Evolutionary conservation across 805 yeast genomes (phyloP), one percentile per base, ranked within the genome.

Genomic region (Starmerella ratchasimensis): DNA sequence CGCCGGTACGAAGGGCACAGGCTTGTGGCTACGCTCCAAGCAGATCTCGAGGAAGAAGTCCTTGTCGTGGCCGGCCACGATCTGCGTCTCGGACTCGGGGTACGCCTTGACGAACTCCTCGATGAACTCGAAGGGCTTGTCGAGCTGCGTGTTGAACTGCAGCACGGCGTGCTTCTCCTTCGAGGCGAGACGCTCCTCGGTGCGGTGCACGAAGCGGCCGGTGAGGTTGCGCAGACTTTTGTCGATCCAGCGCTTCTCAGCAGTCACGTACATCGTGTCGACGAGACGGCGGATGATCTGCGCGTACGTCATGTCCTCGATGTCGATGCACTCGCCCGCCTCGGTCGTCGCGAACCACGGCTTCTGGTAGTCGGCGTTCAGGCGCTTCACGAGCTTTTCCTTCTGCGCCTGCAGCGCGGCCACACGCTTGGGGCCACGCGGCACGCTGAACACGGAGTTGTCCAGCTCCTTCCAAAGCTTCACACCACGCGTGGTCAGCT

Each of bases 401-500:
- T 71, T 82, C 75, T 86, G 84, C 54, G 79, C 72, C 52, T 62
- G 70, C 56, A 90, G 68, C 35, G 90, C 84, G 31, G 79, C 88
- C 38, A 81, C 65, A 16, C 68, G 63, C 58, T 86, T 64, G 60
- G 83, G 82, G 59, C 74, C 75, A 69, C 86, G 84, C 58, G 98
- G 95, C 60, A 84, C 69, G 52, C 74, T 71, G 70, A 90, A 88
- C 51, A 90, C 73, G 33, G 94, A 82, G 50, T 82, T 88, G 62
- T 90, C 99, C 65, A 90, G 68, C 65, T 90, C 97, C 60, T 83
- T 81, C 98, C 99, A 90, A 59, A 90, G 75, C 62, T 81, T 58
- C 43, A 90, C 97, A 69, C 95, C 96, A 60, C 98, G 78, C 42
- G 99, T 90, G 22, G 98, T 97, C 50, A 90, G 72, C 68, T 90